Evolutionary conservation across 495 filamentous ascomycete genomes (phyloP), one percentile per base, ranked within the genome.

Genomic region (Parathielavia hyrcaniae): DNA sequence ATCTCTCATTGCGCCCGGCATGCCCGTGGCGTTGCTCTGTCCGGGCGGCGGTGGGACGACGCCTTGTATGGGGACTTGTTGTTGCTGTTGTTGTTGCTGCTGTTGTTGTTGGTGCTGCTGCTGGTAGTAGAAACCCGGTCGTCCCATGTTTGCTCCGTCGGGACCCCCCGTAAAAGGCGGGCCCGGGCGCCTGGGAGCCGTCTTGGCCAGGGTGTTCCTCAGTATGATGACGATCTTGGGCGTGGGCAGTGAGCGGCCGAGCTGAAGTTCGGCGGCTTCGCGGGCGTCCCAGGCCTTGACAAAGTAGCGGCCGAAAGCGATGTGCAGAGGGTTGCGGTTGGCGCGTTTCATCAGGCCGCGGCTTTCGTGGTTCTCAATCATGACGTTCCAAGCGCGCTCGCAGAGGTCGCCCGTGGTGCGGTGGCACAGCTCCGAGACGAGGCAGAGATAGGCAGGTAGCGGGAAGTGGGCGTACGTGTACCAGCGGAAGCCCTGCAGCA

Each of bases 211-310:
- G 7, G 61, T 68, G 44, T 73, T 72, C 17, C 72, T 61, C 63
- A 79, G 69, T 51, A 73, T 45, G 0, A 64, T 62, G 35, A 79
- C 72, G 26, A 78, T 67, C 44, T 69, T 73, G 4, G 77, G 77
- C n/a, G 70, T 67, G 13, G 61, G 63, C 1, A 75, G 39, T 14
- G 61, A 59, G 4, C 74, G 70, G 5, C 77, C 77, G 8, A 73
- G 63, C 17, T 71, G 69, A 16, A 70, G 55, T 56, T 77, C 73
- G 8, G 76, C 76, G 8, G 70, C 69, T 52, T 73, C 72, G 34
- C 70, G 74, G 8, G 79, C 77, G 20, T 77, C 74, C 80, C 80
- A 83, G 16, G 79, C 79, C 51, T 78, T 80, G 51, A 81, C 65
- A 49, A 80, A 75, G 45, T 76, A 72, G 38, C 70, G 60, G 23